Percentiles rank a stretch among this genome's conserved stretches.
These are phyloP conservation scores for Davidsoniella eucalypti DNA, from an alignment of 2,329 filamentous ascomycete genomes.

Conservation along the genomic window DNA sequence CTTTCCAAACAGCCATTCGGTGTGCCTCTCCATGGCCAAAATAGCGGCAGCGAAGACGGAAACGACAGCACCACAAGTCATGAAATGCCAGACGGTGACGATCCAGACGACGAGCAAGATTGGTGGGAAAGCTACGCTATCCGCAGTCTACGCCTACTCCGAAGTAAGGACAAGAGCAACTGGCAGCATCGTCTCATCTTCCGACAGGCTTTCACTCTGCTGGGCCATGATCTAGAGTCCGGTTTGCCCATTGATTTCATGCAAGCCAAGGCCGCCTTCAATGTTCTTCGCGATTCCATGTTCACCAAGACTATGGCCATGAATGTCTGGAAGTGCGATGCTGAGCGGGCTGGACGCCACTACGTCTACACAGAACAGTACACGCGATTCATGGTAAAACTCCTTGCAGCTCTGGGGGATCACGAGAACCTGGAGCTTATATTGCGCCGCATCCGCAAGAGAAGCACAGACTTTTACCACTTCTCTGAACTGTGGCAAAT, in stretches of 20 bases:
- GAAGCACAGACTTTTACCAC: constrained; percentile 57
- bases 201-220: constrained; percentile 45
- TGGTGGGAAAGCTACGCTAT: constrained; percentile 38
- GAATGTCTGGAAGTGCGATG: constrained; percentile 88
- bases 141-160: constrained; percentile 32
- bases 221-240: constrained; percentile 29
- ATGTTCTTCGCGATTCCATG: constrained; percentile 54
- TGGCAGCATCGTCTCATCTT: constrained; percentile 90
- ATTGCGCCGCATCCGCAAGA: constrained; percentile 63
- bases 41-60: constrained; percentile 20
- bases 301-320: constrained; percentile 92
- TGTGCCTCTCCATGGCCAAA: constrained; percentile 14
- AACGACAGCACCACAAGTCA: constrained; percentile 19
- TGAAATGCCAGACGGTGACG: constrained; percentile 6
- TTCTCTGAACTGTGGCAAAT: constrained; percentile 43
- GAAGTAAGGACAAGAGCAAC: constrained; percentile 72
- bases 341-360: constrained; percentile 67
- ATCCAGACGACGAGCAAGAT: constrained; percentile 43
- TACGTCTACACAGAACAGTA: constrained; percentile 87
- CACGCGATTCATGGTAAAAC: constrained; percentile 60
- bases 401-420: constrained; percentile 61
- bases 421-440: constrained; percentile 61
- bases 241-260: constrained; percentile 23
- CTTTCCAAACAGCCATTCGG: constrained; percentile 40
- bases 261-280: constrained; percentile 63